These are phyloP conservation scores for Diaporthe velutina DNA, from an alignment of 2,329 filamentous ascomycete species.

Conservation along the genomic window DNA sequence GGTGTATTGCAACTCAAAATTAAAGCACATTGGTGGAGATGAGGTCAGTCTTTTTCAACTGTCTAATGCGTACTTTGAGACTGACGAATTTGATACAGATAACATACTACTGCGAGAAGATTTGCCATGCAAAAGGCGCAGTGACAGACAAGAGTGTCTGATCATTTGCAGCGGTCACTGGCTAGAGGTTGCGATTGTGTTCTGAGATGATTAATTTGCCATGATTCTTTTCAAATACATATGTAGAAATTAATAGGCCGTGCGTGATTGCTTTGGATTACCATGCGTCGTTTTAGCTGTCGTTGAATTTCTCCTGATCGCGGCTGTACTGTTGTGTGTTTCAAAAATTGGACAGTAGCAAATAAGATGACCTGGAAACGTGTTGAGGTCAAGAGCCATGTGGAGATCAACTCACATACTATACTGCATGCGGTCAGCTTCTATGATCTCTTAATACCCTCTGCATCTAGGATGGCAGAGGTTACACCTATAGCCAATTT, in stretches of 20 bases:
- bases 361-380: background rate
- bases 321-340: no score
- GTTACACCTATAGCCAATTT: background rate
- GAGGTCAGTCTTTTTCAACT: background rate
- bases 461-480: no score
- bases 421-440: background rate
- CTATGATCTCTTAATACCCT: no score
- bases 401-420: background rate
- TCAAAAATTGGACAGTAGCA: background rate
- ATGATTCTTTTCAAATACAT: background rate
- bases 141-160: slow-evolving; percentile 10
- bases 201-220: background rate
- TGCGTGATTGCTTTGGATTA: background rate
- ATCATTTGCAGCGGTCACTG: background rate
- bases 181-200: background rate
- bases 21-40: slow-evolving; percentile 12
- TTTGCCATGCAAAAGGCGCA: background rate
- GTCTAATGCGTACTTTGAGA: background rate
- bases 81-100: background rate
- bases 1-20: slow-evolving; percentile 1
- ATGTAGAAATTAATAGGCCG: background rate
- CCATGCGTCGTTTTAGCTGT: background rate
- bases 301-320: background rate
- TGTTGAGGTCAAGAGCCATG: background rate
- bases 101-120: slow-evolving; percentile 8